Evolutionary conservation across 371 early-diverging fungal species (phyloP).

Genomic region (Mortierella sp.): DNA sequence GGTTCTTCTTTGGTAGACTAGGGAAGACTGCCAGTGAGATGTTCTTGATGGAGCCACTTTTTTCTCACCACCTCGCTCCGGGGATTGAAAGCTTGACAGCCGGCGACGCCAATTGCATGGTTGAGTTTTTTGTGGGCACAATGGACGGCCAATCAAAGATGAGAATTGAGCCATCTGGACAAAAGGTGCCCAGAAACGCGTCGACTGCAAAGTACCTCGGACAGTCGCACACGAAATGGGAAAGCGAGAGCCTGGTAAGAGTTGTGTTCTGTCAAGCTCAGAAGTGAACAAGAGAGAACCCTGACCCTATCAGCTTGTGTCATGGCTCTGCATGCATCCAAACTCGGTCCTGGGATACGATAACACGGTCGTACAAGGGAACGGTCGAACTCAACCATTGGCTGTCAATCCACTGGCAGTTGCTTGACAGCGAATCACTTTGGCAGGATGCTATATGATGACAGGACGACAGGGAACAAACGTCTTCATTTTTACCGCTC

Average conservation of each 20-base stretch:
- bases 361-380: constrained; percentile 36
- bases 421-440: constrained; percentile 9
- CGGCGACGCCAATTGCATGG: neutral
- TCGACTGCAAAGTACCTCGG: neutral
- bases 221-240: neutral
- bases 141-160: constrained; percentile 14
- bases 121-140: neutral
- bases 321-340: constrained; percentile 21
- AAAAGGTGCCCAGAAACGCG: neutral
- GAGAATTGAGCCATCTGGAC: constrained; percentile 20
- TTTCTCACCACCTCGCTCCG: neutral
- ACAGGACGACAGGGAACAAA: too few relatives aligned
- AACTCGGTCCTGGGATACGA: neutral
- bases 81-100: neutral
- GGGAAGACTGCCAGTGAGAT: too few relatives aligned
- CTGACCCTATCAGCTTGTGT: constrained; percentile 36
- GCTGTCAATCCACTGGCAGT: constrained; percentile 6
- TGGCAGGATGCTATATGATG: too few relatives aligned
- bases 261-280: constrained; percentile 14
- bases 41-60: neutral
- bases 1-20: too few relatives aligned
- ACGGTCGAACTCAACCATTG: constrained; percentile 16
- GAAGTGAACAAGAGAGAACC: constrained; percentile 5
- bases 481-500: too few relatives aligned
- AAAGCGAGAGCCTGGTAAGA: neutral